Base-by-base conservation (phyloP, 2,329 filamentous ascomycete species). In the Mycosphaerella arachidis region DNA sequence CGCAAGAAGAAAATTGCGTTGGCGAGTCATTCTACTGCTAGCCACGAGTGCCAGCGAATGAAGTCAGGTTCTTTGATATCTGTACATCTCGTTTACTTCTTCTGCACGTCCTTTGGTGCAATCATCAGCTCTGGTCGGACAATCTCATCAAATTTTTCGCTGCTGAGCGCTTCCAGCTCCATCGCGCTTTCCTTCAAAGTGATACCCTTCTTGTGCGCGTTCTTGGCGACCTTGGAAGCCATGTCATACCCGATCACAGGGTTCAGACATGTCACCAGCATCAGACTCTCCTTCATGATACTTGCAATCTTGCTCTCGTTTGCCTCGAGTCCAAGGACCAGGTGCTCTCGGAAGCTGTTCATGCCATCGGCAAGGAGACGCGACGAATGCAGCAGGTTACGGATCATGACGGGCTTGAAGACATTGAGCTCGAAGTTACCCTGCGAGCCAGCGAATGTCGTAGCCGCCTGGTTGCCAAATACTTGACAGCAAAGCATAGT, bases 391-490 rank as follows among this genome's bases (percentile, higher is more conserved):
- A 99, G 84, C 67, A 97, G 82, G 81, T 97, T 97, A 77, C 89
- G 85, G 78, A 97, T 97, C 75, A 99, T 84, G 60, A 97, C 85
- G 48, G 94, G 94, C 84, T 97, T 97, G 86, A 96, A 99, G 58
- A 97, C 94, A 78, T 97, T 99, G 68, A 99, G 85, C 79, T 97
- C 94, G 71, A 99, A 99, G 81, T 97, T 95, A 67, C 94, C 94
- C 80, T 94, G 96, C 82, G 95, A 95, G 73, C 93, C 94, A 64
- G 92, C 91, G 70, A 97, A 91, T 31, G 93, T 97, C 62, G 91
- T 87, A 40, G 94, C 91, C 56, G 92, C 89, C 75, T 97, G 87
- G 84, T 99, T 99, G 73, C 94, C 94, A 84, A 97, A 96, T 63
- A 99, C 93, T 79, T 99, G 94, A 20, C 91, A 86, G 81, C 93